Conservation (phyloP, 2,329 filamentous ascomycete species). For the Cladosporium austrohemisphaericum region DNA sequence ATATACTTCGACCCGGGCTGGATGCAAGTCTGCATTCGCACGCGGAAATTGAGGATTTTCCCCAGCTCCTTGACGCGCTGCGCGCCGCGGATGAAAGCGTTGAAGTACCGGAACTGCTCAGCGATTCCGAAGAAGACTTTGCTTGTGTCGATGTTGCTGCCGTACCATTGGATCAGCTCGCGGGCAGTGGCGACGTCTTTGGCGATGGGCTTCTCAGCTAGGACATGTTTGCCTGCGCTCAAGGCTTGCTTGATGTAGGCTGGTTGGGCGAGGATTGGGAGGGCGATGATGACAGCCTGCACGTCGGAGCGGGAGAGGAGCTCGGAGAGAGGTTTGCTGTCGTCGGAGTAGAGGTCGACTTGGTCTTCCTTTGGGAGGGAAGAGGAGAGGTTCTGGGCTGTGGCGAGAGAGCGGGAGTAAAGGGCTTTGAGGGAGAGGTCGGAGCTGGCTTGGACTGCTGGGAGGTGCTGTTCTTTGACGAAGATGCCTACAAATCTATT, state of each 20-base stretch:
- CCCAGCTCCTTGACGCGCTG: conserved; percentile 51
- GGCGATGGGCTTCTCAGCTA: conserved; percentile 53
- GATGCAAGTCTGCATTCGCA: conserved; percentile 46
- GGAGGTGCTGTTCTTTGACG: conserved; percentile 57
- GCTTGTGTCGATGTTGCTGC: conserved; percentile 37
- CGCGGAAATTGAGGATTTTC: conserved; percentile 52
- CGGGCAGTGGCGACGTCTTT: conserved; percentile 53
- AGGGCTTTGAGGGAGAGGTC: conserved; percentile 58
- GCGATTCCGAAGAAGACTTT: conserved; percentile 55
- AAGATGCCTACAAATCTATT: conserved; percentile 48
- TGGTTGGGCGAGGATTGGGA: conserved; percentile 40
- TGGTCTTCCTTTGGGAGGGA: conserved; percentile 22
- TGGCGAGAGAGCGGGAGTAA: conserved; percentile 60
- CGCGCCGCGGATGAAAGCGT: conserved; percentile 52
- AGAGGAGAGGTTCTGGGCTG: conserved; percentile 49
- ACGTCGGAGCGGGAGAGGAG: conserved; percentile 42
- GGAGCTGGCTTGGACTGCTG: conserved; percentile 55
- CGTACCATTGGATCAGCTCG: conserved; percentile 48
- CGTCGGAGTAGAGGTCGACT: conserved; percentile 58
- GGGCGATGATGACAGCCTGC: conserved; percentile 51
- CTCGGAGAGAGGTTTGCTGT: conserved; percentile 40
- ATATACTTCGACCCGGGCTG: conserved; percentile 53
- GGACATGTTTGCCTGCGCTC: conserved; percentile 51
- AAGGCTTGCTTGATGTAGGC: conserved; percentile 51
- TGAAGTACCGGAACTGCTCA: conserved; percentile 68